Evolutionary conservation across 2,329 filamentous ascomycete species (phyloP).

Genomic region (Proliferodiscus dingleyae): DNA sequence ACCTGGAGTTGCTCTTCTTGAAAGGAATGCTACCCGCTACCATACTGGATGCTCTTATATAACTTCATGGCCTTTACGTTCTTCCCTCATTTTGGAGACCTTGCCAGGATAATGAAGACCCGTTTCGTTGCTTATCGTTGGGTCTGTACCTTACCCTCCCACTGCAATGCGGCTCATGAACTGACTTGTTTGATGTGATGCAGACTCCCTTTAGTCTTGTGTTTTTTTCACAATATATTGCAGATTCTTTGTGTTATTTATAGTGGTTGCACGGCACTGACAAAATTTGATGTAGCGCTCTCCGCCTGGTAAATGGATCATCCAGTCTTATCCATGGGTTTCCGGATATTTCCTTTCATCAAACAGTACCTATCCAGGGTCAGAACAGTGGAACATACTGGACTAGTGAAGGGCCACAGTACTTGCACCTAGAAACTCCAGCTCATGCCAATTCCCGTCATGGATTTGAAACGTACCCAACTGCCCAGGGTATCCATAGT

Average conservation of each 20-base stretch:
- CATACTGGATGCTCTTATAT: too few species aligned
- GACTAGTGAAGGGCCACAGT: conserved; percentile 31
- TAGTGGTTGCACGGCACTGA: conserved; percentile 31
- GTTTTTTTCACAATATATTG: conserved; percentile 6
- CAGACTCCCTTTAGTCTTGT: neutral
- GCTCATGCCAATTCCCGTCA: conserved; percentile 23
- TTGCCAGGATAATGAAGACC: neutral
- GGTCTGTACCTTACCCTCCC: neutral
- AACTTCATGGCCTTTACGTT: neutral
- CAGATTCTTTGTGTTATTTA: conserved; percentile 13
- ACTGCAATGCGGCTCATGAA: too few species aligned
- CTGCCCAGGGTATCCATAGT: conserved; percentile 20
- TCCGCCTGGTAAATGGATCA: conserved; percentile 20
- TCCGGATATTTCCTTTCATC: conserved; percentile 29
- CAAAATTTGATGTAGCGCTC: conserved; percentile 29
- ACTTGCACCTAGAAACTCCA: conserved; percentile 27
- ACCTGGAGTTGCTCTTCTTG: too few species aligned
- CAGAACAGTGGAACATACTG: conserved; percentile 30
- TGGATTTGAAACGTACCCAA: conserved; percentile 25
- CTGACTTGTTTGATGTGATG: neutral
- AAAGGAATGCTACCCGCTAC: too few species aligned
- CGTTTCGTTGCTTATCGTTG: conserved; percentile 1
- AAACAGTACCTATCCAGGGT: conserved; percentile 31
- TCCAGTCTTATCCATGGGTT: conserved; percentile 23
- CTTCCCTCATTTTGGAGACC: neutral